Percentiles rank a stretch among this genome's conserved stretches.
These are phyloP conservation scores for Phaeotremella skinneri DNA, from an alignment of 768 basidiomycete species.

Conservation along the genomic window DNA sequence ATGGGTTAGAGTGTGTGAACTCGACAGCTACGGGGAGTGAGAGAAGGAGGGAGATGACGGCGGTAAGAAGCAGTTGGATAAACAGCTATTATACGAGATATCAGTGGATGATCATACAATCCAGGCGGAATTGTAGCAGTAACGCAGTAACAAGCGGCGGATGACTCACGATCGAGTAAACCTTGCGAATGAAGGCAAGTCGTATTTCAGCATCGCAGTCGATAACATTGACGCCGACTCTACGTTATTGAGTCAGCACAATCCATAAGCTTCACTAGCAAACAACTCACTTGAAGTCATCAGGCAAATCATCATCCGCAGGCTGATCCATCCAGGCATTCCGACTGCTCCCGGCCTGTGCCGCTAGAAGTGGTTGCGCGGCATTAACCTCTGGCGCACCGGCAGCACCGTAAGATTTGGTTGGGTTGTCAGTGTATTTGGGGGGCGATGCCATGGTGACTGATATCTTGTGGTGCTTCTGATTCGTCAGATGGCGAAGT, in stretches of 20 bases:
- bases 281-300: constrained; percentile 82
- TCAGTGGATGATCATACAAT: no score
- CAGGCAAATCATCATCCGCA: constrained; percentile 69
- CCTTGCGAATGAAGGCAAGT: constrained; percentile 78
- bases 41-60: constrained; percentile 69
- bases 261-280: no score
- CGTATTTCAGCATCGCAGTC: constrained; percentile 64
- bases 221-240: constrained; percentile 32
- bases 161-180: constrained; percentile 55
- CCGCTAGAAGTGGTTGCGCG: constrained; percentile 19
- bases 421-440: constrained; percentile 35
- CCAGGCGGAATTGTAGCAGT: background rate
- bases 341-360: constrained; percentile 21
- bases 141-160: background rate
- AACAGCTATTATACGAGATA: constrained; percentile 57
- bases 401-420: constrained; percentile 37
- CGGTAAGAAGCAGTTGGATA: constrained; percentile 62
- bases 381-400: constrained; percentile 18
- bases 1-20: constrained; percentile 75
- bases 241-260: background rate
- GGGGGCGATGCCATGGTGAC: constrained; percentile 39
- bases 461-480: background rate
- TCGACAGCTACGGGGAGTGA: constrained; percentile 63
- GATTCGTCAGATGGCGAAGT: no score
- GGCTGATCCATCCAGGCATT: constrained; percentile 63